Evolutionary conservation across 768 basidiomycete genomes (phyloP).

Genomic region (Kwoniella pini): DNA sequence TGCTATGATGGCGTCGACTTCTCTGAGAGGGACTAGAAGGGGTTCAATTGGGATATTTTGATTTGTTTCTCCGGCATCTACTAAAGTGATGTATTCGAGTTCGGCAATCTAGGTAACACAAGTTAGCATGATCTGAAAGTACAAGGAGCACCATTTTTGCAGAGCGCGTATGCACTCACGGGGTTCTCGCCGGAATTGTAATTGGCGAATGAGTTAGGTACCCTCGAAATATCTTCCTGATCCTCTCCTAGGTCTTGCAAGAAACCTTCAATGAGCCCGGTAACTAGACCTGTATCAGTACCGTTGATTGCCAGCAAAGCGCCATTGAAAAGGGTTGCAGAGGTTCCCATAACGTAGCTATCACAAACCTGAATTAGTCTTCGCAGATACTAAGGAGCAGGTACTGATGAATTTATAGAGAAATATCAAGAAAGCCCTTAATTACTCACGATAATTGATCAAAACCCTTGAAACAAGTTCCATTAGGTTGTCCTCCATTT

Average conservation of each 20-base stretch:
- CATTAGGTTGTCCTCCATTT: slow-evolving; percentile 62
- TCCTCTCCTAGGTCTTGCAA: slow-evolving; percentile 42
- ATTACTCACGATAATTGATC: slow-evolving; percentile 61
- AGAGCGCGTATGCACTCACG: slow-evolving; percentile 22
- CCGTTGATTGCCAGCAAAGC: slow-evolving; percentile 42
- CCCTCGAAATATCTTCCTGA: slow-evolving; percentile 51
- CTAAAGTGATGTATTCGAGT: slow-evolving; percentile 47
- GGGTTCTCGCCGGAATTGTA: slow-evolving; percentile 47
- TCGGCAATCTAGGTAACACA: slow-evolving; percentile 33
- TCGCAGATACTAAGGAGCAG: too few relatives aligned
- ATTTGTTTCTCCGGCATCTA: slow-evolving; percentile 54
- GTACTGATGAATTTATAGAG: too few relatives aligned
- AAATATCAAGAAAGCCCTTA: too few relatives aligned
- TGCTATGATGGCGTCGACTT: slow-evolving; percentile 73
- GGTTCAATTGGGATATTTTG: slow-evolving; percentile 68
- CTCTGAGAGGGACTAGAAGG: slow-evolving; percentile 68
- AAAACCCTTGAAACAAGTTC: slow-evolving; percentile 70
- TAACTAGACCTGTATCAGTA: slow-evolving; percentile 33
- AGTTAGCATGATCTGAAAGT: not conserved
- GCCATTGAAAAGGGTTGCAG: slow-evolving; percentile 56
- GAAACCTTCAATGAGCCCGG: slow-evolving; percentile 39
- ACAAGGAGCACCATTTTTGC: too few relatives aligned
- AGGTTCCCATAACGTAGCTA: slow-evolving; percentile 71
- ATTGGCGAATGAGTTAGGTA: slow-evolving; percentile 53
- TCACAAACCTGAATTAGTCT: too few relatives aligned